Conservation (phyloP, 2,329 filamentous ascomycete genomes). For the Cadophora malorum region DNA sequence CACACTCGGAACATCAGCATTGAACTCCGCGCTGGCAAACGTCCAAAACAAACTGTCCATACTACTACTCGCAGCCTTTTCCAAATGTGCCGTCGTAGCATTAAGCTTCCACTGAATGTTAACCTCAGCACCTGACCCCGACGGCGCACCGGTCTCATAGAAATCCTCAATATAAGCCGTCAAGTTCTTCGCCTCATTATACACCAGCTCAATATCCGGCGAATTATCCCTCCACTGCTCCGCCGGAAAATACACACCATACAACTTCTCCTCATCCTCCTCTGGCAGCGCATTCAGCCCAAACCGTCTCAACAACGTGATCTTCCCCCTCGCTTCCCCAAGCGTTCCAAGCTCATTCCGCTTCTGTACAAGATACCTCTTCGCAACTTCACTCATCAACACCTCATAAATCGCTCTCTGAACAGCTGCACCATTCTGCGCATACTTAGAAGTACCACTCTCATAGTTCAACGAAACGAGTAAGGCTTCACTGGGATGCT, state of each 20-base stretch:
- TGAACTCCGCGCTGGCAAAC: conserved; percentile 54
- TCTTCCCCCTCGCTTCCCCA: conserved; percentile 78
- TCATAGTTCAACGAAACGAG: conserved; percentile 57
- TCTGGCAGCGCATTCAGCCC: conserved; percentile 56
- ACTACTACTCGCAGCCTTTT: conserved; percentile 46
- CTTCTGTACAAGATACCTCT: conserved; percentile 49
- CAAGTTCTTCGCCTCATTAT: conserved; percentile 47
- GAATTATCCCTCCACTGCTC: conserved; percentile 52
- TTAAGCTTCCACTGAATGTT: conserved; percentile 55
- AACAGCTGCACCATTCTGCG: conserved; percentile 46
- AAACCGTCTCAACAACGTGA: conserved; percentile 87
- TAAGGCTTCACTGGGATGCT: conserved; percentile 53
- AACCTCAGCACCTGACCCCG: conserved; percentile 43
- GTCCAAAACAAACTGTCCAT: conserved; percentile 54
- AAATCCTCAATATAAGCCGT: conserved; percentile 58
- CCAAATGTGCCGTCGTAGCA: conserved; percentile 50
- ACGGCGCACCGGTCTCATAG: conserved; percentile 49
- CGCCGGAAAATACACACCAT: conserved; percentile 55
- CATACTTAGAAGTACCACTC: conserved; percentile 45
- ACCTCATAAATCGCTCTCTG: conserved; percentile 49
- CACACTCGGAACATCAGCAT: conserved; percentile 47
- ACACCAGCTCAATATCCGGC: conserved; percentile 50
- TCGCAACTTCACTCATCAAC: conserved; percentile 50
- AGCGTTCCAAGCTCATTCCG: conserved; percentile 58
- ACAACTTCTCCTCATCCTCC: conserved; percentile 48